Evolutionary conservation across 306 rosid genomes (phyloP), one percentile per base, ranked within the genome.

Genomic region (Fagus crenata): DNA sequence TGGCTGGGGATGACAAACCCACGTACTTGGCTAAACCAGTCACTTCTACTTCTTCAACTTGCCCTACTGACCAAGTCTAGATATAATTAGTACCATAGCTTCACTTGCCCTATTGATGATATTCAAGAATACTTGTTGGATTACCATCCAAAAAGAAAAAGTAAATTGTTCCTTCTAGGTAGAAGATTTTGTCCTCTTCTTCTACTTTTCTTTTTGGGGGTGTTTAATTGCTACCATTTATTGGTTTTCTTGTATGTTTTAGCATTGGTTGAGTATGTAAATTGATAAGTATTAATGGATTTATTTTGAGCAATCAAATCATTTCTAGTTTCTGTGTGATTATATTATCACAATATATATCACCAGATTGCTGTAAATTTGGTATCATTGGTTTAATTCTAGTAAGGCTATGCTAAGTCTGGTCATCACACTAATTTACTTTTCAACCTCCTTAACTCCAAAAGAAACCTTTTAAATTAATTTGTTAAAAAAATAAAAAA

Each of bases 1-100:
- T 88, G 88, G 92, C 90, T 53, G 92, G 90, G n/a, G 84, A 86
- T 18, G 78, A 84, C 46, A 69, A 41, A 56, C 85, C 92, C 2
- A 80, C 88, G 3, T 85, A 43, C 72, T 78, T 88, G 53, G 92
- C 92, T 13, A 86, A 75, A 0, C 81, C 87, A 46, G 51, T 46
- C 2, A 14, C 11, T 13, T 4, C 15, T n/a, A 18, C 78, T 2
- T 49, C 74, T 4, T 22, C 67, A 9, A 28, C 77, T 64, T 65
- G 53, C 51, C 42, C 11, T 41, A 12, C 58, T 31, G 18, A 61
- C 15, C 46, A n/a, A 15, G 28, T 49, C n/a, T 51, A 51, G 51
- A 46, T 22, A 22, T 22, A 22, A 22, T 22, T 22, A 9, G 0
- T 69, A 8, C 36, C 18, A 18, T 28, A 41, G 51, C 53, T 18